Conservation (phyloP, 345 rosid genomes). For the Syzygium aromaticum region DNA sequence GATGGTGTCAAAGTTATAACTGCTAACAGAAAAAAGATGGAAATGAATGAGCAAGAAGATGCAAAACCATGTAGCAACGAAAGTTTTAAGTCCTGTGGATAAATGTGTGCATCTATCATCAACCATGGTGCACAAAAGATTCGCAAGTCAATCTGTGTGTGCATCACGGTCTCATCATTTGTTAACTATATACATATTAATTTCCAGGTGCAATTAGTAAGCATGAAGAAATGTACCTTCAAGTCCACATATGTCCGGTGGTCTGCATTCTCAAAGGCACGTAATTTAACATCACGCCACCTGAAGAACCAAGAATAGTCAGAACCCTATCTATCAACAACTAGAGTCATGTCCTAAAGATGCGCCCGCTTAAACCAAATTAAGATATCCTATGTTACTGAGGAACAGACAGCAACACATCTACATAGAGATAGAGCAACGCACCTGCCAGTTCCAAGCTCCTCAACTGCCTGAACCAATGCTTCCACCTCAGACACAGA, state of each 20-base stretch:
- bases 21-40: background rate
- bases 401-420: background rate
- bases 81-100: background rate
- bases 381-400: constrained; percentile 1
- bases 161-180: background rate
- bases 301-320: constrained; percentile 19
- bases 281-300: constrained; percentile 83
- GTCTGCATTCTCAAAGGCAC: constrained; percentile 60
- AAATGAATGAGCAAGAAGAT: background rate
- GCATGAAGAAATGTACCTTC: constrained; percentile 34
- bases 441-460: constrained; percentile 94
- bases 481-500: constrained; percentile 96
- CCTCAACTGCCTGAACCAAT: constrained; percentile 82
- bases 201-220: background rate
- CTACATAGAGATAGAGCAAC: background rate
- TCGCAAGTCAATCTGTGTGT: background rate
- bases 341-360: background rate
- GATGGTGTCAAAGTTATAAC: background rate
- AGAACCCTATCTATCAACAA: background rate
- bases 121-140: background rate
- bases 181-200: background rate
- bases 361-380: background rate
- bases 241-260: constrained; percentile 83
- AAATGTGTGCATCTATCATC: background rate
- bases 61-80: background rate